These are phyloP conservation scores for Moesziomyces sp. DNA, from an alignment of 1,284 basidiomycete species.

Conservation along the genomic window DNA sequence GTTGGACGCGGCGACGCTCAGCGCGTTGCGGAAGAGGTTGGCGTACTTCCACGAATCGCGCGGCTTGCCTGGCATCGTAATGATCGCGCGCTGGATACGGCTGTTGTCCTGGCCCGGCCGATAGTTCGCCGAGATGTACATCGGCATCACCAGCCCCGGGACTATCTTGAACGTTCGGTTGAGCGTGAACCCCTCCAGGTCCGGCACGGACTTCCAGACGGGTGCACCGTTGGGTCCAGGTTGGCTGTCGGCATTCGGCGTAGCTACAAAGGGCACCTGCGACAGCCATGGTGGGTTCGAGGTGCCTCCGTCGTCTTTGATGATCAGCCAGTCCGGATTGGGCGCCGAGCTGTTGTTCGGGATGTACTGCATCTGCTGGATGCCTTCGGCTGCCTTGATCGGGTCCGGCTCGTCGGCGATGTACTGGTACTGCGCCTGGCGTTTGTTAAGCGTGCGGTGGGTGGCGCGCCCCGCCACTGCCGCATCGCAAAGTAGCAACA, in stretches of 20 bases:
- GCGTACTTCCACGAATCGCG: slow-evolving; percentile 64
- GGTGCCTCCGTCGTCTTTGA: slow-evolving; percentile 35
- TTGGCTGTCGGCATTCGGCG: slow-evolving; percentile 13
- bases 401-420: slow-evolving; percentile 47
- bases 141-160: slow-evolving; percentile 43
- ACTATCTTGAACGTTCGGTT: slow-evolving; percentile 49
- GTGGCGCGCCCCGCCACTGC: not conserved
- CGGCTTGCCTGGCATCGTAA: slow-evolving; percentile 60
- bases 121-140: slow-evolving; percentile 51
- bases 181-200: slow-evolving; percentile 49
- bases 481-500: not conserved
- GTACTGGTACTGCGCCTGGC: slow-evolving; percentile 42
- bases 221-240: slow-evolving; percentile 5
- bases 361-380: slow-evolving; percentile 35
- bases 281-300: slow-evolving; percentile 37
- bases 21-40: slow-evolving; percentile 54
- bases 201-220: slow-evolving; percentile 48
- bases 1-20: slow-evolving; percentile 43
- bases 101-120: slow-evolving; percentile 34
- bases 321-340: slow-evolving; percentile 32
- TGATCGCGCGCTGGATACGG: slow-evolving; percentile 55
- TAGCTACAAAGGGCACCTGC: slow-evolving; percentile 34
- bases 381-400: slow-evolving; percentile 40
- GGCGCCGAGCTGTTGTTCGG: slow-evolving; percentile 31
- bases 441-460: slow-evolving; percentile 3